phyloP scores from a whole-genome alignment of 768 basidiomycete genomes.

The Pleurotus salmoneostramineus region DNA sequence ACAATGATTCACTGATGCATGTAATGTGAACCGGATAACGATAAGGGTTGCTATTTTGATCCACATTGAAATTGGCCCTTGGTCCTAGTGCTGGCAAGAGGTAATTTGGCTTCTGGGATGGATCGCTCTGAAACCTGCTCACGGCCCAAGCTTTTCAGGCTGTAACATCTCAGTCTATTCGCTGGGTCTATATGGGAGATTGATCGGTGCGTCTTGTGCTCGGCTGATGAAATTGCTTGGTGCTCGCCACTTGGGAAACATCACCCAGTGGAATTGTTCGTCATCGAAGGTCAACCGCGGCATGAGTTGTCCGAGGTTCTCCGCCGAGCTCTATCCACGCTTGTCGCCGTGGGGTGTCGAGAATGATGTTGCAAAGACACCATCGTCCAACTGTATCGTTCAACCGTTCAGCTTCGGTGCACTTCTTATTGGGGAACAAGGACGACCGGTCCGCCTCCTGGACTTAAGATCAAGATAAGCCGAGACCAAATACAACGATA shows the following conservation, averaged over 20 bases:
- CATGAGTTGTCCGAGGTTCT: no score
- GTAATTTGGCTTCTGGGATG: neutral
- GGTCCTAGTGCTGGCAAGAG: neutral
- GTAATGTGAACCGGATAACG: neutral
- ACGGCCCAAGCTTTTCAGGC: neutral
- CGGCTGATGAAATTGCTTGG: neutral
- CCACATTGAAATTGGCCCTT: neutral
- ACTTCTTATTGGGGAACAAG: neutral
- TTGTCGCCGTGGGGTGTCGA: no score
- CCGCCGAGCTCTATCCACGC: no score
- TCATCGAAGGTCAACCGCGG: no score
- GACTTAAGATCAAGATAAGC: neutral
- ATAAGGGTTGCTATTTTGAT: neutral
- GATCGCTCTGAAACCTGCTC: neutral
- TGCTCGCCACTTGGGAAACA: neutral
- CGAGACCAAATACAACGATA: neutral
- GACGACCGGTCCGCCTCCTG: conserved; percentile 1
- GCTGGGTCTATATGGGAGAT: neutral
- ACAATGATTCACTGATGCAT: neutral
- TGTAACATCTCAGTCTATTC: neutral
- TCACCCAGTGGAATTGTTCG: neutral
- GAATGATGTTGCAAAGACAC: no score
- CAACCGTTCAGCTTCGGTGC: neutral
- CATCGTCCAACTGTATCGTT: no score
- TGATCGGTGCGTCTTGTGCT: neutral